Conservation (phyloP, 2,329 filamentous ascomycete species). For the Chaetomium sp. region DNA sequence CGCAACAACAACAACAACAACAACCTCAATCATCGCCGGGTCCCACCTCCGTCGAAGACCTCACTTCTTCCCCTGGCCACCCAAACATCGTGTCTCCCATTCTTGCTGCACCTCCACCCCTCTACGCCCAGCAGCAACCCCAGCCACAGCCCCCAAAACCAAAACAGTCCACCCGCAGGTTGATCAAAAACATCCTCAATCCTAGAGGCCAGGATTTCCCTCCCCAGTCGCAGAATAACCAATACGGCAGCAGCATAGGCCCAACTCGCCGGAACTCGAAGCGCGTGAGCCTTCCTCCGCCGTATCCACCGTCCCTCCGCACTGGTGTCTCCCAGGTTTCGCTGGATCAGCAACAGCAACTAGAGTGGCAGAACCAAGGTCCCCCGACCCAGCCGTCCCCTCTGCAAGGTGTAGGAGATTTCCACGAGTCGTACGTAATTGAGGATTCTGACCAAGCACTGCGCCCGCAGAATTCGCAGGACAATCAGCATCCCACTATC, state of each 20-base stretch:
- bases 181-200: conserved; percentile 57
- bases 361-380: conserved; percentile 42
- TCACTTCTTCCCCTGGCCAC: conserved; percentile 25
- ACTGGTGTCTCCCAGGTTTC: conserved; percentile 47
- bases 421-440: conserved; percentile 40
- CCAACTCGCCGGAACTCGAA: conserved; percentile 60
- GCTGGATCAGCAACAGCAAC: conserved; percentile 40
- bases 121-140: conserved; percentile 33
- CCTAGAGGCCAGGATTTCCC: conserved; percentile 35
- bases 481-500: conserved; percentile 46
- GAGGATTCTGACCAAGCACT: conserved; percentile 46
- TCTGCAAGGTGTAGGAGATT: conserved; percentile 48
- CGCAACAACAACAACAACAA: conserved; percentile 34
- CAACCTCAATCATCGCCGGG: conserved; percentile 24
- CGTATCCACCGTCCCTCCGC: conserved; percentile 46
- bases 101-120: conserved; percentile 32
- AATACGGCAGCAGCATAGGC: conserved; percentile 53
- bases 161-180: conserved; percentile 54
- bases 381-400: conserved; percentile 47
- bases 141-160: conserved; percentile 37
- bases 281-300: conserved; percentile 53
- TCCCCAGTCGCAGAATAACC: conserved; percentile 38
- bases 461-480: conserved; percentile 46
- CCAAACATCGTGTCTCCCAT: conserved; percentile 28
- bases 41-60: conserved; percentile 32